Conservation (phyloP, 192 early-diverging fungal genomes). For the Linnemannia schmuckeri region DNA sequence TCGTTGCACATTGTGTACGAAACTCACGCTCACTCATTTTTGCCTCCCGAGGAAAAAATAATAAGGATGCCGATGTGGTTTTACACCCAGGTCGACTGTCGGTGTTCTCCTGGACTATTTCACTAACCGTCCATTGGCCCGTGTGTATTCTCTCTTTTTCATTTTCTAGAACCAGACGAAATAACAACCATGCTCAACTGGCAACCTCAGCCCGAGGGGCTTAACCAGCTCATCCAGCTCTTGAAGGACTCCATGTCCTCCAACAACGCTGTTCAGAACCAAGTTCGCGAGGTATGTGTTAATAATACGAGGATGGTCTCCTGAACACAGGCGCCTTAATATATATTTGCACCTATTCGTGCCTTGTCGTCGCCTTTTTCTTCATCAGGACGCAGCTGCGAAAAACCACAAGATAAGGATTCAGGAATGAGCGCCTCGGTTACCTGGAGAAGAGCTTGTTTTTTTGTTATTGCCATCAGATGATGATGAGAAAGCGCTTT, state of each 20-base stretch:
- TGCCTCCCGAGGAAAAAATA: neutral
- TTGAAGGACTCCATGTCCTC: constrained; percentile 80
- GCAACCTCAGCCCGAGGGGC: constrained; percentile 84
- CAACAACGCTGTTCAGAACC: constrained; percentile 76
- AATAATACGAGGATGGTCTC: neutral
- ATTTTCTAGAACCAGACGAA: constrained; percentile 1
- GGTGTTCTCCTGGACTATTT: constrained; percentile 8
- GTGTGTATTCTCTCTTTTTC: neutral
- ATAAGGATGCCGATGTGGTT: neutral
- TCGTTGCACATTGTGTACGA: neutral
- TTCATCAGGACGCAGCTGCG: neutral
- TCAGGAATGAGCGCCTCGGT: neutral
- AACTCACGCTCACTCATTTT: neutral
- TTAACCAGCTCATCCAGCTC: constrained; percentile 81
- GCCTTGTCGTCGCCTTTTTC: neutral
- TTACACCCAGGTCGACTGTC: neutral
- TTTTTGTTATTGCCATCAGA: constrained; percentile 16
- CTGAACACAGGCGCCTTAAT: neutral
- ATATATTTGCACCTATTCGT: neutral
- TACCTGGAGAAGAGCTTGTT: neutral
- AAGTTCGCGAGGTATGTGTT: constrained; percentile 80
- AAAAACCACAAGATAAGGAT: neutral
- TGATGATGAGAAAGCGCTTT: constrained; percentile 1
- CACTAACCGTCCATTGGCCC: constrained; percentile 5
- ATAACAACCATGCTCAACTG: constrained; percentile 65